Conservation (phyloP, 169 alveolate genomes). For the Cyclospora cayetanensis region DNA sequence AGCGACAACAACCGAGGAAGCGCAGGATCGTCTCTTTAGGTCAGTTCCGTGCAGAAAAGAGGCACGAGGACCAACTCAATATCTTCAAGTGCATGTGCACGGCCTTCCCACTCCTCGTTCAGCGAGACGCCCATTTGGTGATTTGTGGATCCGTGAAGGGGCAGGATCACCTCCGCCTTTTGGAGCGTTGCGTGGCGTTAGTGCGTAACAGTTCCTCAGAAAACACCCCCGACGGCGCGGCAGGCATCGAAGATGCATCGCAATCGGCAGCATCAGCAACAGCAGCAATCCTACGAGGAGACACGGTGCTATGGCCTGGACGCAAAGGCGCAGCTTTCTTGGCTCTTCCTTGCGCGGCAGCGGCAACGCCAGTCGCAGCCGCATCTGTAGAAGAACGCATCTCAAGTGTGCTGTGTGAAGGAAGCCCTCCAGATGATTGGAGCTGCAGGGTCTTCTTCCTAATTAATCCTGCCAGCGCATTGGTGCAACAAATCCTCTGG, state of each 20-base stretch:
- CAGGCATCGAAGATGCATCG: neutral
- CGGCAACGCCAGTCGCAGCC: neutral
- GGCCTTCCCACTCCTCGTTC: conserved; percentile 19
- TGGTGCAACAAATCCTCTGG: neutral
- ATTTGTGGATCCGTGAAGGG: neutral
- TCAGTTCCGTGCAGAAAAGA: conserved; percentile 33
- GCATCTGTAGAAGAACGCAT: neutral
- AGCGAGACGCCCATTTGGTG: neutral
- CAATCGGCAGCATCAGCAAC: neutral
- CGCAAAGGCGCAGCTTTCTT: neutral
- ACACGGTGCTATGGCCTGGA: neutral
- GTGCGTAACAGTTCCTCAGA: neutral
- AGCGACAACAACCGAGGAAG: conserved; percentile 32
- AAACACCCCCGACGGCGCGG: neutral
- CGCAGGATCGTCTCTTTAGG: conserved; percentile 18
- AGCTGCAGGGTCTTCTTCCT: neutral
- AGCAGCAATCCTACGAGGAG: conserved; percentile 7
- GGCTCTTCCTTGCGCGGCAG: neutral
- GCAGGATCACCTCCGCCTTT: neutral
- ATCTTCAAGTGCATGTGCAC: conserved; percentile 38
- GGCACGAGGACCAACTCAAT: conserved; percentile 5
- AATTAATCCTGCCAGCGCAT: neutral
- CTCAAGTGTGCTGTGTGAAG: neutral
- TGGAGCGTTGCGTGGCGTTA: neutral
- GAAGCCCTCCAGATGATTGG: neutral